Conservation (phyloP, 2,329 filamentous ascomycete species). For the Fusarium sacchari region DNA sequence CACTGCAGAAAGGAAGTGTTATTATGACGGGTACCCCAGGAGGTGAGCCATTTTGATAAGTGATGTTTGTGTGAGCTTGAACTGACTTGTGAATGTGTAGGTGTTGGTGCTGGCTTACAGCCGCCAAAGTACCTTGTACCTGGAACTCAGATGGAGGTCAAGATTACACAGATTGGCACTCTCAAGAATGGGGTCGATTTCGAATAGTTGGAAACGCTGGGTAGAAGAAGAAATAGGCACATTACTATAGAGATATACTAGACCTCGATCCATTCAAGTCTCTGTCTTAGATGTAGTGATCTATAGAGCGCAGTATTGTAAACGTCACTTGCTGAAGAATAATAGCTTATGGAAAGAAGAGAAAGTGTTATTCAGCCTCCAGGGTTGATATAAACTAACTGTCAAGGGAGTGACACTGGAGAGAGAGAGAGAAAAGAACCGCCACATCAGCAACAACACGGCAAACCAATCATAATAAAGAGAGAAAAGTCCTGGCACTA, state of each 20-base stretch:
- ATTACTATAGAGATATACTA: background rate
- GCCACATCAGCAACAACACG: background rate
- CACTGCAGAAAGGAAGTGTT: constrained; percentile 54
- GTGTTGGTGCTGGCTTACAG: constrained; percentile 56
- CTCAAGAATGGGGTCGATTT: background rate
- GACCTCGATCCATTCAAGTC: accelerated
- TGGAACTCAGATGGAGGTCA: constrained; percentile 53
- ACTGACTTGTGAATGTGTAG: constrained; percentile 32
- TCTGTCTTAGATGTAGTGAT: accelerated
- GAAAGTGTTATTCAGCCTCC: background rate
- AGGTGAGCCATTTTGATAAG: background rate
- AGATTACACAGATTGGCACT: constrained; percentile 54
- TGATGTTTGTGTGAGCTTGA: accelerated
- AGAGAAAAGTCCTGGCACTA: background rate
- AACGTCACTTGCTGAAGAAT: too few relatives aligned
- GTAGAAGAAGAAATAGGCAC: accelerated
- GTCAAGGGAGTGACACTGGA: accelerated
- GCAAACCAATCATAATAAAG: background rate
- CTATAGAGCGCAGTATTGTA: too few relatives aligned
- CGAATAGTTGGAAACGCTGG: accelerated
- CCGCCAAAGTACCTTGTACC: constrained; percentile 52
- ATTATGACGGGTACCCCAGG: constrained; percentile 59
- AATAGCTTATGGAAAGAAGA: background rate
- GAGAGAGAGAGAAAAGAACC: background rate
- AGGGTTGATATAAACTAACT: background rate